Conservation (phyloP, 2,329 filamentous ascomycete species). For the Fonsecaea nubica region DNA sequence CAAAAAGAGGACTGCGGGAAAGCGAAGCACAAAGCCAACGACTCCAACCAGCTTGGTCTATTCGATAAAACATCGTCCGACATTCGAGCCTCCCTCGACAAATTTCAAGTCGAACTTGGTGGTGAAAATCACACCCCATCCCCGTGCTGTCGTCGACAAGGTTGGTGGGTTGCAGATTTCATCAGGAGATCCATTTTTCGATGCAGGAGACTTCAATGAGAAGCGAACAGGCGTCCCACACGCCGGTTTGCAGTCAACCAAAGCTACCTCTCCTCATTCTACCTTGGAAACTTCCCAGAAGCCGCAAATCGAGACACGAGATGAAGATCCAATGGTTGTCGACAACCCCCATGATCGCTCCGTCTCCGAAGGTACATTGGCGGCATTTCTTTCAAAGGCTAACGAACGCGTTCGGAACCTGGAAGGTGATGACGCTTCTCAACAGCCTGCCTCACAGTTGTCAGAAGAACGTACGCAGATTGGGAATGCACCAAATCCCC, state of each 20-base stretch:
- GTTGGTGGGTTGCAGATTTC: constrained; percentile 2
- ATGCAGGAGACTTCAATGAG: not conserved
- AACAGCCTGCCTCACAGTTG: not conserved
- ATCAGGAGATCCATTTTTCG: not conserved
- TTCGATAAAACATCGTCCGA: not conserved
- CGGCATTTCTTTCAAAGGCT: not conserved
- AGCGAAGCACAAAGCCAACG: not conserved
- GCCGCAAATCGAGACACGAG: not conserved
- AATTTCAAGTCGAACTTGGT: not conserved
- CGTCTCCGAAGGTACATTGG: not conserved
- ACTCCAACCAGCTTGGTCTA: not conserved
- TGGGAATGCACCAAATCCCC: not conserved
- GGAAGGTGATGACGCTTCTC: not conserved
- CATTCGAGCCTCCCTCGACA: not conserved
- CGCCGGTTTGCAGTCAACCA: not conserved
- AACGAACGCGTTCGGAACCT: not conserved
- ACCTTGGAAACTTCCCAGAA: not conserved
- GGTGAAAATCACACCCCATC: constrained; percentile 13
- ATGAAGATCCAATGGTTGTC: not conserved
- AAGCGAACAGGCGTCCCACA: not conserved
- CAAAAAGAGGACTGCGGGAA: not conserved
- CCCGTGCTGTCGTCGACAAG: constrained; percentile 20
- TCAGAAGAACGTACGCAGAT: not conserved
- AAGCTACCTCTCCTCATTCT: not conserved
- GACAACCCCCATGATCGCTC: not conserved